These are phyloP conservation scores for Scheffersomyces coipomensis DNA, from an alignment of 805 yeast species.

Conservation along the genomic window DNA sequence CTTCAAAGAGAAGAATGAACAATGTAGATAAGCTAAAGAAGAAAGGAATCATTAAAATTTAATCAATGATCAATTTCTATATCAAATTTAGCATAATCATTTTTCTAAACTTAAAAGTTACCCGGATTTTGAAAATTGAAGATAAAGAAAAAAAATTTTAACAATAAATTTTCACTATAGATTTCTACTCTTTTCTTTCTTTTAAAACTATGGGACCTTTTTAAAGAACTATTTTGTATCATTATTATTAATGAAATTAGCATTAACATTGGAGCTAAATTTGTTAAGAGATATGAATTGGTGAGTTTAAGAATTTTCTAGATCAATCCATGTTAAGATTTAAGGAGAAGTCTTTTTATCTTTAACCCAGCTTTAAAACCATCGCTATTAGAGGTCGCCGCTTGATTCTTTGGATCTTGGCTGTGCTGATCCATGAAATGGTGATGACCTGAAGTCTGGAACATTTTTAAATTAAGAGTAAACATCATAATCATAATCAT, in stretches of 20 bases:
- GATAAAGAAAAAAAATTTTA: not conserved
- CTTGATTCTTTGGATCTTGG: constrained; percentile 43
- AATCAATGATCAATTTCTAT: too few relatives aligned
- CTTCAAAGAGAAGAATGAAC: not conserved
- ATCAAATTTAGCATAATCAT: too few relatives aligned
- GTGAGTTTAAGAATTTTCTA: constrained; percentile 14
- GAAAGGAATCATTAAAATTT: too few relatives aligned
- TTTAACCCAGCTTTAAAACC: constrained; percentile 82
- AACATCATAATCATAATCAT: too few relatives aligned
- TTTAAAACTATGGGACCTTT: not conserved
- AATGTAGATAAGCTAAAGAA: not conserved
- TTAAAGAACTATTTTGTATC: not conserved
- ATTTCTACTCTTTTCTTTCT: not conserved
- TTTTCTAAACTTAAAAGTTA: not conserved
- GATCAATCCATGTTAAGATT: constrained; percentile 13
- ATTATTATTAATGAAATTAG: constrained; percentile 6
- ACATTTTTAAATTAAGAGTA: too few relatives aligned
- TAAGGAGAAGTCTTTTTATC: not conserved
- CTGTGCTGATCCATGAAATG: constrained; percentile 80
- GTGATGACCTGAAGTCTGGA: constrained; percentile 93
- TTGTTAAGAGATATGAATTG: constrained; percentile 6
- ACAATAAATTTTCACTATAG: not conserved
- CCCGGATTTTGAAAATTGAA: constrained; percentile 4
- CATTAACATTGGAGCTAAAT: constrained; percentile 26
- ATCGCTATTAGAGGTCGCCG: constrained; percentile 96